Evolutionary conservation across 306 rosid species (phyloP).

Genomic region (Carpinus viminea): DNA sequence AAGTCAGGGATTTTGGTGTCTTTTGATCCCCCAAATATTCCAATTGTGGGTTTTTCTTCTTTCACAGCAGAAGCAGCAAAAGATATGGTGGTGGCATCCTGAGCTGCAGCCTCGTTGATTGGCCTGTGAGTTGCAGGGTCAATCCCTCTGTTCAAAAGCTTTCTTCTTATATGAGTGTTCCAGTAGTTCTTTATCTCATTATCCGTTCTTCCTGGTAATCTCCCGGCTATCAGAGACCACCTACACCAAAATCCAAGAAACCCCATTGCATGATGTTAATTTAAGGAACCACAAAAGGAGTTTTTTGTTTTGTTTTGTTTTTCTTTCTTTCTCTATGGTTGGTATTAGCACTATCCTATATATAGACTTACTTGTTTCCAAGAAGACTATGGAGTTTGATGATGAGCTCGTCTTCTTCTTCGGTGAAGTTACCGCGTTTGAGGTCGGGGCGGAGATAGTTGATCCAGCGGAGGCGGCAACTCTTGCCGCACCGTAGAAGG

Average conservation of each 20-base stretch:
- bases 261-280: constrained; percentile 16
- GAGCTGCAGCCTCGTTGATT: constrained; percentile 49
- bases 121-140: constrained; percentile 91
- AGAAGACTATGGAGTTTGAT: constrained; percentile 98
- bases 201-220: constrained; percentile 94
- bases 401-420: constrained; percentile 94
- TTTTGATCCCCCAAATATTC: constrained; percentile 18
- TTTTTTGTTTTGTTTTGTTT: too few species aligned
- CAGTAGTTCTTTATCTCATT: constrained; percentile 98
- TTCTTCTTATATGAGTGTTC: constrained; percentile 96
- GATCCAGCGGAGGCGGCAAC: constrained; percentile 96
- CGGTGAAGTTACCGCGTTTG: constrained; percentile 91
- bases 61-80: constrained; percentile 44
- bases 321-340: too few species aligned
- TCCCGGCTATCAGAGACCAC: constrained; percentile 94
- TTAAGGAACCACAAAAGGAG: too few species aligned
- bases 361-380: constrained; percentile 73
- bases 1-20: constrained; percentile 53
- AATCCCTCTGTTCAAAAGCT: constrained; percentile 88
- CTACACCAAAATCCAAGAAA: constrained; percentile 39
- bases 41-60: constrained; percentile 38
- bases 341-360: background rate
- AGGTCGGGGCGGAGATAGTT: constrained; percentile 98
- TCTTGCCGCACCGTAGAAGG: constrained; percentile 95
- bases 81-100: constrained; percentile 50